Percentiles rank a stretch among this genome's conserved stretches.
These are phyloP conservation scores for Dothistroma pini DNA, from an alignment of 2,329 filamentous ascomycete species.

Conservation along the genomic window DNA sequence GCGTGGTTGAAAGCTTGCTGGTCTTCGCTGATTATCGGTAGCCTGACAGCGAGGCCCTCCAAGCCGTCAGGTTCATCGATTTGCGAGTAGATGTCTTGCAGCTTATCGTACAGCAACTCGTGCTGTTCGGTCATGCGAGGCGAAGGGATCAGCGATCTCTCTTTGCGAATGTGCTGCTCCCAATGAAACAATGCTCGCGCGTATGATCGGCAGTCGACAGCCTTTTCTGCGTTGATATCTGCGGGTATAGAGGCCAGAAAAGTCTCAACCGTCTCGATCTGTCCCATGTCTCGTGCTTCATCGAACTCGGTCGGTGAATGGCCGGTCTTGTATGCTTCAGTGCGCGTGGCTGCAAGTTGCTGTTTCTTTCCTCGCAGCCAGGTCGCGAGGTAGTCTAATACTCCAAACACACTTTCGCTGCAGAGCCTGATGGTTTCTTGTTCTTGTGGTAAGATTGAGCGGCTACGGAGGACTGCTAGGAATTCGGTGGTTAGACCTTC, in stretches of 20 bases:
- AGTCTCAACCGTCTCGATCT: constrained; percentile 64
- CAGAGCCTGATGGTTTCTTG: constrained; percentile 76
- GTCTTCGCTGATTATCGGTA: constrained; percentile 83
- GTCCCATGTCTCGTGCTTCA: constrained; percentile 50
- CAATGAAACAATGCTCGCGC: constrained; percentile 89
- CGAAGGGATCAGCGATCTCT: constrained; percentile 39
- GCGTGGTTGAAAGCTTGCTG: constrained; percentile 91
- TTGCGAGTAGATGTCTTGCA: constrained; percentile 93
- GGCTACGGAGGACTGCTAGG: constrained; percentile 64
- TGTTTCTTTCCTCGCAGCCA: constrained; percentile 81
- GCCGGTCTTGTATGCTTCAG: constrained; percentile 44
- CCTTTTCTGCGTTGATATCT: constrained; percentile 72
- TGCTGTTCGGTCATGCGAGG: constrained; percentile 40
- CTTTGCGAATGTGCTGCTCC: constrained; percentile 77
- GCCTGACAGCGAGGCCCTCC: constrained; percentile 85
- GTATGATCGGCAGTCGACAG: constrained; percentile 92
- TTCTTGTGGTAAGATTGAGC: constrained; percentile 55
- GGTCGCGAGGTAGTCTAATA: constrained; percentile 85
- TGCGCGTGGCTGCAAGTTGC: constrained; percentile 39
- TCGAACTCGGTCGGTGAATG: constrained; percentile 47
- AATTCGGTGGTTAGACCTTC: constrained; percentile 69
- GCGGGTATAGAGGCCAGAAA: constrained; percentile 68
- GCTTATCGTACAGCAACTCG: constrained; percentile 54
- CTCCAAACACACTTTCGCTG: constrained; percentile 87
- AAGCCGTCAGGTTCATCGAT: constrained; percentile 98